Base-by-base conservation (phyloP, 805 yeast species). In the Candida koratica region DNA sequence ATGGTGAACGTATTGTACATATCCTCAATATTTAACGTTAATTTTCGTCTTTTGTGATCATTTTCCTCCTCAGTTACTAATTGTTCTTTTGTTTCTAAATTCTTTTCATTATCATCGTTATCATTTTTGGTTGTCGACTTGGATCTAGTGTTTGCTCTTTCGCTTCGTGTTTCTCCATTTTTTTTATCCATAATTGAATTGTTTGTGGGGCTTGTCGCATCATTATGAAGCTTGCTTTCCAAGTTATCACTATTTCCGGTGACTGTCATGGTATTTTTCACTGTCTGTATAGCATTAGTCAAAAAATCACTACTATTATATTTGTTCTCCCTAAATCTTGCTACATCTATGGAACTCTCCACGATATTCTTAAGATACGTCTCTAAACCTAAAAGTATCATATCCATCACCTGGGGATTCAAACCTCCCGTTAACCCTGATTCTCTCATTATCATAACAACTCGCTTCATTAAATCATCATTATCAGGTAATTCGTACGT, bases 401-500 rank as follows among this genome's bases (percentile, higher is more conserved):
- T 64, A 37, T 88, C 95, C n/a, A 84, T 74, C 5, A 83, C 84
- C 14, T 78, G 79, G n/a, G 80, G 72, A 29, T 78, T 80, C n/a
- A 90, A 69, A 11, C 79, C 77, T 1, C 95, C 95, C 0, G 88
- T 71, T 6, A 93, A 63, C 0, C 98, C 98, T 53, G 87, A 79
- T 51, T 93, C 97, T 49, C 96, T 71, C 45, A 93, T 82, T 7
- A 84, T 79, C 51, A 95, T 93, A 14, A 80, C 60, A 70, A 93
- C 79, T 35, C 88, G 70, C 9, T 79, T 64, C 35, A 77, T 74
- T 29, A 93, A 58, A 25, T 71, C 72, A 30, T 80, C 88, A 26
- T 71, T 68, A 46, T 90, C 97, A 0, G 97, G 97, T 4, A 93
- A 57, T 44, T 89, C 89, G 53, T 70, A 85, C 24, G 76, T 68